phyloP scores from a whole-genome alignment of 306 rosid species.

The Cucumis sativus region DNA sequence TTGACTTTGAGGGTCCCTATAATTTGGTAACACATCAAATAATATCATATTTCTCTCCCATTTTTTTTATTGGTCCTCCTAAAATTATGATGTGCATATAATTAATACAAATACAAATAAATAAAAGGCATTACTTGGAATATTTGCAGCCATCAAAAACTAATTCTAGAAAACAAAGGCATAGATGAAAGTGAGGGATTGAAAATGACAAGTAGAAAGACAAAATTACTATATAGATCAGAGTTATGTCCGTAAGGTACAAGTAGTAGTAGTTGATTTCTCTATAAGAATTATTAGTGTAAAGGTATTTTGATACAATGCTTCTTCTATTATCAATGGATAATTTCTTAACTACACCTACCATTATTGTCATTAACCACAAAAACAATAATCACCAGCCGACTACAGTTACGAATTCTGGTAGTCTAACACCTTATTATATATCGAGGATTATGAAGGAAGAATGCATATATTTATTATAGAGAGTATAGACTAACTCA shows the following conservation, averaged over 20 bases:
- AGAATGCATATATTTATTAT: too few species aligned
- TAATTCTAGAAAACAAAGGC: background rate
- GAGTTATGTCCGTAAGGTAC: constrained; percentile 3
- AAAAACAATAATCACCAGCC: background rate
- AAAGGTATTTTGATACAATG: background rate
- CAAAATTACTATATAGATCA: background rate
- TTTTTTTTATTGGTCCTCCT: background rate
- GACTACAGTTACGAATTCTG: background rate
- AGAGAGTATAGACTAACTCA: background rate
- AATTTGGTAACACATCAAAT: background rate
- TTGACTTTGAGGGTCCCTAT: background rate
- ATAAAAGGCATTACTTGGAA: background rate
- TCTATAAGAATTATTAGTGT: background rate
- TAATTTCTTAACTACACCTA: background rate
- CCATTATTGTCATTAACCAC: background rate
- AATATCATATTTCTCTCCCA: background rate
- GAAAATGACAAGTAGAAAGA: constrained; percentile 1
- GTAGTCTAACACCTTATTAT: background rate
- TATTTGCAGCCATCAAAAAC: background rate
- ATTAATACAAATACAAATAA: too few species aligned
- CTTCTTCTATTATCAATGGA: background rate
- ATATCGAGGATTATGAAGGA: background rate
- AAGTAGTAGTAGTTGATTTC: background rate
- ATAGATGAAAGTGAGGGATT: background rate
- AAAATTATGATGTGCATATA: background rate